Percentiles rank a stretch among this genome's conserved stretches.
phyloP scores from a whole-genome alignment of 345 rosid species.

The Brassica juncea region DNA sequence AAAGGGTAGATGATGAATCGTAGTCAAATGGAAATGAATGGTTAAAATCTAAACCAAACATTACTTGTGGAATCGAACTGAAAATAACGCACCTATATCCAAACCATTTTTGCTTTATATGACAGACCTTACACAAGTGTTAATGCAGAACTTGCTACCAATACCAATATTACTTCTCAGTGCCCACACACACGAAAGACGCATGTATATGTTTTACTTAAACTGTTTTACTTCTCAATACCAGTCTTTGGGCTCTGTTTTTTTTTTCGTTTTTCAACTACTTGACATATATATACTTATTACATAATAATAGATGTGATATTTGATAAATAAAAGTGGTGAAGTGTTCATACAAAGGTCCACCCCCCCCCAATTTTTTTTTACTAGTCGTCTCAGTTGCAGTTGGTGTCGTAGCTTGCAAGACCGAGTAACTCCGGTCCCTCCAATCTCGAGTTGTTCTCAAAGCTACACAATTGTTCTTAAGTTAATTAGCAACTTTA shows the following conservation, averaged over 20 bases:
- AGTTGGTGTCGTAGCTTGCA: conserved; percentile 86
- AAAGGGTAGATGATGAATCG: background rate
- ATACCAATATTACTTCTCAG: conserved; percentile 25
- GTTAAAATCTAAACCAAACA: background rate
- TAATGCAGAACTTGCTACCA: conserved; percentile 17
- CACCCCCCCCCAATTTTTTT: conserved; percentile 35
- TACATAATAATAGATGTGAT: conserved; percentile 25
- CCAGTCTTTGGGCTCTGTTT: background rate
- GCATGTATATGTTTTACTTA: conserved; percentile 14
- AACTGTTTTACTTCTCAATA: too few relatives aligned
- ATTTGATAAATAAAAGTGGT: conserved; percentile 24
- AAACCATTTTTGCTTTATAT: background rate
- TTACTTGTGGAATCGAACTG: background rate
- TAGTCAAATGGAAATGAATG: background rate
- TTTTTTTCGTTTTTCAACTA: background rate
- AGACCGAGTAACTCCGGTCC: conserved; percentile 93
- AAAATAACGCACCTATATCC: background rate
- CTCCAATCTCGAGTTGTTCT: conserved; percentile 83
- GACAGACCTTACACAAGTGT: background rate
- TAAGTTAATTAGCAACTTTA: background rate
- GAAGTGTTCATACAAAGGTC: conserved; percentile 42
- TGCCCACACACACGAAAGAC: background rate
- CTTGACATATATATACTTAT: conserved; percentile 33
- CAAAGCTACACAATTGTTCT: conserved; percentile 60
- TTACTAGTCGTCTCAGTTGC: conserved; percentile 47